Evolutionary conservation across 352 stramenopile genomes (phyloP), one percentile per base, ranked within the genome.

Genomic region (Pythium periplocum): DNA sequence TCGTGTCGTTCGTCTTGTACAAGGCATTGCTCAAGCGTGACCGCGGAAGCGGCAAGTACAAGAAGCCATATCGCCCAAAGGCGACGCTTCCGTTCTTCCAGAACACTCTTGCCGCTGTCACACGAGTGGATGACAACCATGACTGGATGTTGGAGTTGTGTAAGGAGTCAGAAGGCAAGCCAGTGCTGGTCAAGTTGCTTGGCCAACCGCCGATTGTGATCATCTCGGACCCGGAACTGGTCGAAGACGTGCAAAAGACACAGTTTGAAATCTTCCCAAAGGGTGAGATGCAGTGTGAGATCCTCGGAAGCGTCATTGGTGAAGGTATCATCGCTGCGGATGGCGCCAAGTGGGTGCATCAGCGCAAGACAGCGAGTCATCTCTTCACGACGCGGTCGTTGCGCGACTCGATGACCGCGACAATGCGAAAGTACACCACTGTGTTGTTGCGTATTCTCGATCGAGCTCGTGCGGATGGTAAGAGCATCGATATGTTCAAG

Each of bases 311-410:
- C 45, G 68, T 93, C 2, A 48, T 93, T 44, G 71, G 82, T 42
- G 68, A 79, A 26, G 79, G 79, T 42, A 90, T 93, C 58, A 83
- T 92, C 46, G 69, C 61, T 2, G 63, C 63, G 8, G 81, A 92
- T 38, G 75, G 76, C 1, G 52, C 70, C 33, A 62, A 51, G 33
- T 93, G 85, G 83, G 49, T 49, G 4, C 52, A 74, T 32, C 85
- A 95, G 55, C 76, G 81, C 58, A 91, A 93, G 62, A 84, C 62
- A 1, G 86, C 83, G 58, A 93, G 82, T 48, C 82, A 96, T 51
- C 85, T 97, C 34, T 91, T 96, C 50, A 84, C 75, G 26, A 70
- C 69, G 8, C 64, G 66, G 31, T 78, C 74, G 64, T 66, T 85
- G 64, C 59, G 63, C 30, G 67, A 78, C 5, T 61, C 69, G 34